Percentiles rank a stretch among this genome's conserved stretches.
These are phyloP conservation scores for Sphaerulina populicola DNA, from an alignment of 2,329 filamentous ascomycete species.

Conservation along the genomic window DNA sequence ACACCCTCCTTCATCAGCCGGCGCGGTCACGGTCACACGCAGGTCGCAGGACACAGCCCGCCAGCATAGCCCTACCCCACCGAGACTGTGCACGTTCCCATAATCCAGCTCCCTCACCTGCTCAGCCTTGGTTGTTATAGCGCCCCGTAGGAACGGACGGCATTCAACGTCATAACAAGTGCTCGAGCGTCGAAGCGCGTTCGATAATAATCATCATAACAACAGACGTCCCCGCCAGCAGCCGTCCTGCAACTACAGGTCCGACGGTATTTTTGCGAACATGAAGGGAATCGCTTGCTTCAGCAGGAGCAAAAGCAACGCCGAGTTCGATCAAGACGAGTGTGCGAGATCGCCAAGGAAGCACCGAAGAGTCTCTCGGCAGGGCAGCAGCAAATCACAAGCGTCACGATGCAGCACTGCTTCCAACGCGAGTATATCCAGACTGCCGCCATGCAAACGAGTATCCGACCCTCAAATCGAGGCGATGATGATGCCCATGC, in stretches of 20 bases:
- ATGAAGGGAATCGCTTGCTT: conserved; percentile 30
- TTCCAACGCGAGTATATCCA: conserved; percentile 28
- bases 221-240: neutral
- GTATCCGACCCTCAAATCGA: conserved; percentile 27
- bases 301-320: conserved; percentile 13
- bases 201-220: neutral
- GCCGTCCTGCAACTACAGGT: neutral
- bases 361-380: conserved; percentile 16
- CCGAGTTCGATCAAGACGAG: conserved; percentile 15
- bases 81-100: conserved; percentile 1
- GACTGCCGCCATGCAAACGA: conserved; percentile 28
- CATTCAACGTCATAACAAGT: conserved; percentile 12
- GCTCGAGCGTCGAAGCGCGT: conserved; percentile 1
- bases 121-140: conserved; percentile 10
- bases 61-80: conserved; percentile 2
- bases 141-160: conserved; percentile 3
- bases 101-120: neutral
- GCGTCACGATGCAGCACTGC: conserved; percentile 26
- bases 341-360: conserved; percentile 19
- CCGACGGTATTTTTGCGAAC: neutral
- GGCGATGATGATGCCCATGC: conserved; percentile 32
- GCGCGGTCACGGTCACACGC: neutral
- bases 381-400: conserved; percentile 22
- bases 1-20: neutral
- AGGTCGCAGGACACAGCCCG: conserved; percentile 7